A percentile compares a stretch with the other conserved stretches of the same genome.
Evolutionary conservation across 306 rosid species (phyloP).

Genomic region (Astragalus membranaceus): DNA sequence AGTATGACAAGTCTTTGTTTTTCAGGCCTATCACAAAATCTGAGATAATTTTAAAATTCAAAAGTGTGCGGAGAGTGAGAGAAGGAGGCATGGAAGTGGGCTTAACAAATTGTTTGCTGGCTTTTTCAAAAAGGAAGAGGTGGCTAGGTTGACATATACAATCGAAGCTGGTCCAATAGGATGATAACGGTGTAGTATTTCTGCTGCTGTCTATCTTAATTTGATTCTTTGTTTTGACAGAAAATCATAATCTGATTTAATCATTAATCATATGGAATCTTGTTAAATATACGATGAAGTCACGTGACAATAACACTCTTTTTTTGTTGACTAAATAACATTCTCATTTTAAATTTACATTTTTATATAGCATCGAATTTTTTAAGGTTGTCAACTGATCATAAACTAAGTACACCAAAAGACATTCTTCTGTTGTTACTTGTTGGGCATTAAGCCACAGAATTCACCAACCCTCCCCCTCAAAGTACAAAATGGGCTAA

Average conservation of each 20-base stretch:
- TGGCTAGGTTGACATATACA: neutral
- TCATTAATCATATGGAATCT: slow-evolving; percentile 18
- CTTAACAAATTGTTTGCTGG: slow-evolving; percentile 12
- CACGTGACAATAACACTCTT: slow-evolving; percentile 29
- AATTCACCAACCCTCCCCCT: too few species aligned
- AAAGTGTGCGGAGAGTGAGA: too few species aligned
- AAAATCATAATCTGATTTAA: slow-evolving; percentile 1
- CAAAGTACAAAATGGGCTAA: too few species aligned
- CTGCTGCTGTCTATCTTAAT: slow-evolving; percentile 7
- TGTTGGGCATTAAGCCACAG: neutral
- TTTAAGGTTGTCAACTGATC: neutral
- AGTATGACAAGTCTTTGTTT: too few species aligned
- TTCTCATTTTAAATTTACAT: neutral
- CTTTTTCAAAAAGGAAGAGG: neutral
- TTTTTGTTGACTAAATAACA: neutral
- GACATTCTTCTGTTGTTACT: neutral
- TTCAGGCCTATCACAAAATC: too few species aligned
- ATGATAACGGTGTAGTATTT: neutral
- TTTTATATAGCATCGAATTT: neutral
- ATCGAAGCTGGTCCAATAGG: slow-evolving; percentile 11
- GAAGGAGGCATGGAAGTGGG: neutral
- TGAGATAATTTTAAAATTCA: too few species aligned
- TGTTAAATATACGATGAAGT: slow-evolving; percentile 27
- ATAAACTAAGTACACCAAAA: neutral
- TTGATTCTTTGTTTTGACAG: neutral